Percentiles rank a stretch among this genome's conserved stretches.
Conservation (phyloP, 768 basidiomycete genomes). For the Sarcodon aspratus region DNA sequence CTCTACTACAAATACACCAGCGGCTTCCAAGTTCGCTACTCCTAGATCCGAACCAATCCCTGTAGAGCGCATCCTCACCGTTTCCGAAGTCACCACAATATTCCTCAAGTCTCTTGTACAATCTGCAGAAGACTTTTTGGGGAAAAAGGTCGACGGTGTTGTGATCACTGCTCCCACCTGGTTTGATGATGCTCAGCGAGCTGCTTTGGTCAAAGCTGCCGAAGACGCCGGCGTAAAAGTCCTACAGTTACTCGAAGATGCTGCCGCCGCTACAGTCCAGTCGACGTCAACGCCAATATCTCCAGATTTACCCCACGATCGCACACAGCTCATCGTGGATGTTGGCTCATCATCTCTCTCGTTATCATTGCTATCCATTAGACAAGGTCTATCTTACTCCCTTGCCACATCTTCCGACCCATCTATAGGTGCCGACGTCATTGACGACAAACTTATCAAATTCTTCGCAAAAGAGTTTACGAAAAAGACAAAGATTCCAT, state of each 20-base stretch:
- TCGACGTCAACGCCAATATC: conserved; percentile 37
- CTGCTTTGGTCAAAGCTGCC: conserved; percentile 64
- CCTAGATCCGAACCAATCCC: conserved; percentile 64
- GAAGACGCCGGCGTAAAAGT: conserved; percentile 74
- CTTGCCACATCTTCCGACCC: conserved; percentile 39
- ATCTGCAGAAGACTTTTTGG: conserved; percentile 87
- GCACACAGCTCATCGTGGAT: conserved; percentile 74
- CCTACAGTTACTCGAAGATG: conserved; percentile 80
- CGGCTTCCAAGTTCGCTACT: conserved; percentile 56
- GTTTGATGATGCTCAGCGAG: conserved; percentile 59
- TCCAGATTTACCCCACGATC: conserved; percentile 37
- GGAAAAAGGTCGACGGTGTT: conserved; percentile 63
- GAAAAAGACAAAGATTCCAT: conserved; percentile 79
- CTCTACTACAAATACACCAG: conserved; percentile 46
- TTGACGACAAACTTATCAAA: conserved; percentile 77
- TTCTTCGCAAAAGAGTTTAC: conserved; percentile 95
- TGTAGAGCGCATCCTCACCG: conserved; percentile 62
- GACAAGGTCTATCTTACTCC: conserved; percentile 60
- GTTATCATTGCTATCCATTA: conserved; percentile 60
- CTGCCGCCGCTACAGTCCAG: conserved; percentile 51
- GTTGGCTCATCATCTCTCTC: conserved; percentile 67
- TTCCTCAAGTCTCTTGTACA: conserved; percentile 79
- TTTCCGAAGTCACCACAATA: conserved; percentile 72
- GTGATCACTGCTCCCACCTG: conserved; percentile 76
- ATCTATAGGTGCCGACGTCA: conserved; percentile 50